Evolutionary conservation across 2,329 filamentous ascomycete species (phyloP), one percentile per base, ranked within the genome.

Genomic region (Cladosporium austrohemisphaericum): DNA sequence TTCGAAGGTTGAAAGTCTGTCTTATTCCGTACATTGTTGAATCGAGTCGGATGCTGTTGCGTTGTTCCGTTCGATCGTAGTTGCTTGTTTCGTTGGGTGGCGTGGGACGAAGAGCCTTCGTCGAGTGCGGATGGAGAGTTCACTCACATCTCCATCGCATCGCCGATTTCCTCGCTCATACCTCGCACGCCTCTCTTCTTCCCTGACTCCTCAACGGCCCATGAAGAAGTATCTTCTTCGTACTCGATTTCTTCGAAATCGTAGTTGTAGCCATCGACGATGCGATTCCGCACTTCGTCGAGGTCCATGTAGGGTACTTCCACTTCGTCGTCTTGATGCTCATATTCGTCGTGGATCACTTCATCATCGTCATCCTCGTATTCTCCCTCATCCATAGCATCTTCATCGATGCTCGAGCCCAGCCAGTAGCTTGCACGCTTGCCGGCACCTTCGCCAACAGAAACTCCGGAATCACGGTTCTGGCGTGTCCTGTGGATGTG

Each of bases 341-440:
- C 52, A 25, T 48, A 38, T 18, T 53, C 53, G 18, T 52, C 50
- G 18, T 47, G 44, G 18, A 47, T 47, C 13, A 47, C 25, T 25
- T 47, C 60, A 19, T 65, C 61, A 31, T 65, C 63, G 41, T 67
- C 64, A 41, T 66, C 62, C 10, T 59, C 62, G 16, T 48, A 55
- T 28, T 57, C 57, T 50, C 54, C 57, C 6, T 29, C 35, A n/a
- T 51, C 40, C 32, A 45, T 46, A 6, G 22, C 28, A 5, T 50
- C 41, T 13, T 53, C 58, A 20, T 62, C 58, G 41, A 60, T 58
- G 25, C 56, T 57, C 14, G 52, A 33, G 33, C 90, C 89, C 3
- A 96, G 78, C 92, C 91, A 96, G 68, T 88, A 96, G 53, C 79
- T 81, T 11, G 89, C 88, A 38, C 91, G 84, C 73, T 96, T 96